Evolutionary conservation across 495 filamentous ascomycete genomes (phyloP).

Genomic region (Penicillium longicatenatum): DNA sequence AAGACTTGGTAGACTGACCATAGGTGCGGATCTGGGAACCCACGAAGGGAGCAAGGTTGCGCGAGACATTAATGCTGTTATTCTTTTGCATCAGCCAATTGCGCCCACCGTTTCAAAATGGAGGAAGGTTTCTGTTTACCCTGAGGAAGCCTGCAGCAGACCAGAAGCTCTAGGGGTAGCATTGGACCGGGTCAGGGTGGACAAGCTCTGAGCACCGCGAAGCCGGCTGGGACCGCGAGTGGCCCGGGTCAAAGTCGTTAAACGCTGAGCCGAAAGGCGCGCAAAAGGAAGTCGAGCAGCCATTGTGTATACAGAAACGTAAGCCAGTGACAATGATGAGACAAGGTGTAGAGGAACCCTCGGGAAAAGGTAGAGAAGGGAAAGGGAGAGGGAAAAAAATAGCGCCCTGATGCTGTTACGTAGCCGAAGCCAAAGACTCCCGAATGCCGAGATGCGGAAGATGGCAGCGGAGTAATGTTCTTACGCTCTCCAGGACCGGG

Average conservation of each 20-base stretch:
- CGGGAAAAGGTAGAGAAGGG: slow-evolving; percentile 7
- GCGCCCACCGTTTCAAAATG: not conserved
- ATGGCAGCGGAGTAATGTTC: slow-evolving; percentile 44
- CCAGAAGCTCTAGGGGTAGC: slow-evolving; percentile 26
- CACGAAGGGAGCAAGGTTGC: slow-evolving; percentile 32
- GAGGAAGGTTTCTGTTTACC: slow-evolving; percentile 22
- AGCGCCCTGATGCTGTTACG: slow-evolving; percentile 27
- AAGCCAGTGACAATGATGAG: not conserved
- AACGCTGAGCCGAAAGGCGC: slow-evolving; percentile 39
- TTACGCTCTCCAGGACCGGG: slow-evolving; percentile 32
- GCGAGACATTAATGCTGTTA: slow-evolving; percentile 32
- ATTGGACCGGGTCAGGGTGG: slow-evolving; percentile 29
- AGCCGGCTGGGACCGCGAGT: slow-evolving; percentile 29
- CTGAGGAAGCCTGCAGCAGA: slow-evolving; percentile 29
- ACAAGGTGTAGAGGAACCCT: not conserved
- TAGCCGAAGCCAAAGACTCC: slow-evolving; percentile 28
- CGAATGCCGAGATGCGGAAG: slow-evolving; percentile 27
- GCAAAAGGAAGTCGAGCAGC: slow-evolving; percentile 45
- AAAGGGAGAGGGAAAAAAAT: slow-evolving; percentile 11
- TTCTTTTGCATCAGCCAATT: slow-evolving; percentile 14
- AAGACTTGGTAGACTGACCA: slow-evolving; percentile 24
- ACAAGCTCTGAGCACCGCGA: slow-evolving; percentile 27
- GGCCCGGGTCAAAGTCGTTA: slow-evolving; percentile 33
- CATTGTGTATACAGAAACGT: slow-evolving; percentile 28
- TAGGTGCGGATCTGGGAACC: slow-evolving; percentile 43